Evolutionary conservation across 2,329 filamentous ascomycete species (phyloP), one percentile per base, ranked within the genome.

Genomic region (Aspergillus nomiae): DNA sequence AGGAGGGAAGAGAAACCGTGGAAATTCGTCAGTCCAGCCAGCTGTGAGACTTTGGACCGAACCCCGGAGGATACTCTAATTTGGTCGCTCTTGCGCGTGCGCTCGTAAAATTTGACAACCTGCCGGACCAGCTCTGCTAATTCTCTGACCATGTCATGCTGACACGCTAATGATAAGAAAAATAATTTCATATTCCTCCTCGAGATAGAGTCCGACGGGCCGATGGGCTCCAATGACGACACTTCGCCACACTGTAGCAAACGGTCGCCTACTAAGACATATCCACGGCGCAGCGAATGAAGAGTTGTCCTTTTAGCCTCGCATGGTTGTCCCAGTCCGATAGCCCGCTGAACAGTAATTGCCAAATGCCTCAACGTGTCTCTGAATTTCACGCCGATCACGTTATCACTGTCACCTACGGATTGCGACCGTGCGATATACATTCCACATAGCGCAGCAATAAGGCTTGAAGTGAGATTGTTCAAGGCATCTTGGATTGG

Each of bases 361-460:
- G 68, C 67, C 14, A 78, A 59, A 43, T 63, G 62, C 11, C 54
- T 64, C 28, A 77, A 64, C 11, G 73, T 67, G 34, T 72, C 64
- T 34, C 70, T 64, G 32, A 74, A 71, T 61, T 71, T 72, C 16
- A 69, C 63, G 14, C 70, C 69, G 36, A 63, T 63, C 10, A 56
- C 34, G 32, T 53, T 61, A 16, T 69, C 65, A 16, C 41, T 54
- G 6, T 53, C 56, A 53, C 64, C 61, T 11, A 62, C 30, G 12
- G 67, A 63, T 55, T 71, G 69, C 61, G 71, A 73, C 30, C 76
- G 71, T 36, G 75, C 73, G 45, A 77, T 73, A 58, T 74, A 73
- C 72, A 78, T 78, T 19, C 76, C 75, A 56, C 76, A 78, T 43
- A 78, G 66, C 8, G 74, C 75, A 45, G 71, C 71, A 36, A 77